phyloP scores from a whole-genome alignment of 805 yeast species.

The Wilhelminamyces savonicus region DNA sequence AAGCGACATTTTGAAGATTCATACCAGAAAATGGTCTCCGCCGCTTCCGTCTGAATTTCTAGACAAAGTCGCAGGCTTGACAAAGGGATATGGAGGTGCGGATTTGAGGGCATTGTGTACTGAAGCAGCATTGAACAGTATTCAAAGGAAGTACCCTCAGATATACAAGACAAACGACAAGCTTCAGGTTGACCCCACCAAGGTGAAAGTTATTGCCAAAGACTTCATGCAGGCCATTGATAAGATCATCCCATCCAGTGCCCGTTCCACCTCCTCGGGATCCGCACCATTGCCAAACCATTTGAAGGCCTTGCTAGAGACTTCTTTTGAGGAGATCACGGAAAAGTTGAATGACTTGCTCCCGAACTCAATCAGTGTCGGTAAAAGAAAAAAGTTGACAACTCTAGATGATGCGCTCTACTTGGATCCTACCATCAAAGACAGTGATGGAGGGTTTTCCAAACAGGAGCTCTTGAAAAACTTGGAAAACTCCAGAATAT shows the following conservation, averaged over 20 bases:
- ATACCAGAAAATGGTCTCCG: conserved; percentile 86
- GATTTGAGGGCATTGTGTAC: conserved; percentile 92
- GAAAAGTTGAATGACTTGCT: conserved; percentile 48
- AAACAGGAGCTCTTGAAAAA: conserved; percentile 54
- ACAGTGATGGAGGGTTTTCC: conserved; percentile 59
- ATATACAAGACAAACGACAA: conserved; percentile 75
- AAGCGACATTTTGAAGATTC: conserved; percentile 71
- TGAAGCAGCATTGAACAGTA: conserved; percentile 88
- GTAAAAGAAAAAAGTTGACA: conserved; percentile 39
- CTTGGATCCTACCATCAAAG: conserved; percentile 50
- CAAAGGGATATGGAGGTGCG: conserved; percentile 98
- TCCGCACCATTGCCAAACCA: conserved; percentile 77
- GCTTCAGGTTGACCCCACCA: conserved; percentile 61
- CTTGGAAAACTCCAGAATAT: conserved; percentile 56
- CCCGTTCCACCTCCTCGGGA: conserved; percentile 69
- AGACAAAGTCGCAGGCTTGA: conserved; percentile 62
- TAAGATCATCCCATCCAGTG: conserved; percentile 86
- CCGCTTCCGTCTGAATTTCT: conserved; percentile 55
- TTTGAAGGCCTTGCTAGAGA: conserved; percentile 56
- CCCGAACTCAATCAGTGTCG: conserved; percentile 42
- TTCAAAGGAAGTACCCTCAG: conserved; percentile 90
- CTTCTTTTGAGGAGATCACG: conserved; percentile 42
- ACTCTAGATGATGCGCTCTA: conserved; percentile 66
- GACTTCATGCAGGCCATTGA: conserved; percentile 85
- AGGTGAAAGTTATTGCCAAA: conserved; percentile 66